Evolutionary conservation across 2,329 filamentous ascomycete species (phyloP), one percentile per base, ranked within the genome.

Genomic region (Chaetomium olivaceum): DNA sequence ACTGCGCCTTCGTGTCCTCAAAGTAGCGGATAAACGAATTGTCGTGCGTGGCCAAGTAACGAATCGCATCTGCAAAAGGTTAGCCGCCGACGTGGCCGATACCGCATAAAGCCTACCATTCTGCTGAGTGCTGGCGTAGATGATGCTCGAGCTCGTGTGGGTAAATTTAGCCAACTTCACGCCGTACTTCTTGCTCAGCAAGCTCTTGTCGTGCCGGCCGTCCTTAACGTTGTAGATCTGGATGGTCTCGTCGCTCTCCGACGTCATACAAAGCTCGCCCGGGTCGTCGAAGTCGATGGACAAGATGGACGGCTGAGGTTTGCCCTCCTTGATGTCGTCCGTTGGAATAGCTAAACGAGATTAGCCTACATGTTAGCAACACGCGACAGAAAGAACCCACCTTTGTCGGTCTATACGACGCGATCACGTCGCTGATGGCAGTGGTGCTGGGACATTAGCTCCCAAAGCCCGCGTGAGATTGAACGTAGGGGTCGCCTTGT

Each of bases 21-120:
- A 98, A 99, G 79, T 99, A 99, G 68, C 95, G 91, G 68, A 98
- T 91, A 77, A 96, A 99, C 66, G 90, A 91, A 80, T 98, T 97
- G 77, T 98, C 95, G 78, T 99, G 95, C 14, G 90, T 97, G 64
- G 87, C 96, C 68, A 93, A 90, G 79, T 91, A 97, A 76, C 88
- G 89, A 71, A 91, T 96, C 73, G 87, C 93, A 81, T 94, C 90
- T 89, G 64, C 25, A 23, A 33, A 19, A 33, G 39, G 39, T 50
- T 19, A 62, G 51, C 12, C 25, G 4, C 25, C 23, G 29, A 19
- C 57, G 8, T 48, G 11, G 25, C 19, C 16, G 3, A 31, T 7
- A n/a, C 21, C 8, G 11, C 12, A 8, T 3, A 16, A n/a, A 16
- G 12, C 51, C n/a, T 81, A 92, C 90, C 86, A 74, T 99, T 96